Evolutionary conservation across 495 filamentous ascomycete species (phyloP).

Genomic region (Talaromyces adpressus): DNA sequence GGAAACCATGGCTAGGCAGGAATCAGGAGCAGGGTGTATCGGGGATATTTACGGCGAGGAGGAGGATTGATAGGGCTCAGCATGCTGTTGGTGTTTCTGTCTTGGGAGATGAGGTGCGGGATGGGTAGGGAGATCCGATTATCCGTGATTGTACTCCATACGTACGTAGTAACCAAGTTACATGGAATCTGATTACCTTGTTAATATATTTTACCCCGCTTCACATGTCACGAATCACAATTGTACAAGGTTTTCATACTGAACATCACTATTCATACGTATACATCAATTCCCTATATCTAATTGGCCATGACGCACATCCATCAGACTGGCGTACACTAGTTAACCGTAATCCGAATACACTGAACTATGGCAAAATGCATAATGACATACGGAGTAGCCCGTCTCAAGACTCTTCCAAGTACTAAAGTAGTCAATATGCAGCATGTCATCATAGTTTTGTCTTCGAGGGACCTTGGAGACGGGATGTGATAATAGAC

Average conservation of each 20-base stretch:
- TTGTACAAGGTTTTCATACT: background rate
- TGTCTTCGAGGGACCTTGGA: background rate
- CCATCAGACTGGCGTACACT: background rate
- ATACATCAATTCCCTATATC: too few relatives aligned
- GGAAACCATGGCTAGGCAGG: slow-evolving; percentile 89
- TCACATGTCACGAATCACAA: background rate
- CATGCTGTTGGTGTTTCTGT: background rate
- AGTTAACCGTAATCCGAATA: background rate
- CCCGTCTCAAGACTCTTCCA: background rate
- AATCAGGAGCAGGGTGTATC: slow-evolving; percentile 75
- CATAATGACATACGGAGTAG: background rate
- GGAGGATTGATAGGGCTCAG: slow-evolving; percentile 48
- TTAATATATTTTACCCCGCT: background rate
- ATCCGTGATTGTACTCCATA: background rate
- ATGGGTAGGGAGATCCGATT: background rate
- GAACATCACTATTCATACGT: background rate
- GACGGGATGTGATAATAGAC: too few relatives aligned
- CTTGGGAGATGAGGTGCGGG: background rate
- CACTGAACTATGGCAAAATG: background rate
- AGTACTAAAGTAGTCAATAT: background rate
- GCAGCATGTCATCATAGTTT: background rate
- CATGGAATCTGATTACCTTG: background rate
- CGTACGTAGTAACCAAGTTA: too few relatives aligned
- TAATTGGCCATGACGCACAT: too few relatives aligned
- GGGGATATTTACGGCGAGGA: slow-evolving; percentile 83